Percentiles rank a stretch among this genome's conserved stretches.
Conservation (phyloP, 2,329 filamentous ascomycete genomes). For the Monilinia fructicola region DNA sequence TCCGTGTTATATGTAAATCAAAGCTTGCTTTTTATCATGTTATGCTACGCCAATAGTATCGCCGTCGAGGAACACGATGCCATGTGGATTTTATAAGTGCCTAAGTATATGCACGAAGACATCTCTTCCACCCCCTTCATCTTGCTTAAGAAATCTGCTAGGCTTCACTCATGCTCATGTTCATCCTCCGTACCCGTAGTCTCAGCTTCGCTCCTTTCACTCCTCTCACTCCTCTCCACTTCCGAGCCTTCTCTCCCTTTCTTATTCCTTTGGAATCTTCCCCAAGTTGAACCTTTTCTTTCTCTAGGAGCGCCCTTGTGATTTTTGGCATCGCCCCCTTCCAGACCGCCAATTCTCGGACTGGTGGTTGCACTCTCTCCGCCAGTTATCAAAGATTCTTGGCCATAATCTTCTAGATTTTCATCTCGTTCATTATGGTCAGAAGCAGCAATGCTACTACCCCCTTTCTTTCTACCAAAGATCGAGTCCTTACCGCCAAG, state of each 20-base stretch:
- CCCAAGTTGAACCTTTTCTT: slow-evolving; percentile 38
- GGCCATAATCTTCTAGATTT: slow-evolving; percentile 54
- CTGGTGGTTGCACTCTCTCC: slow-evolving; percentile 46
- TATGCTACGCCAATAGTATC: neutral
- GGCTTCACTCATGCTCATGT: neutral
- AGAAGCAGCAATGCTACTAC: slow-evolving; percentile 53
- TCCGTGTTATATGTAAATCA: neutral
- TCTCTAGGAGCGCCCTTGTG: slow-evolving; percentile 41
- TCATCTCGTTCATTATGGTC: slow-evolving; percentile 59
- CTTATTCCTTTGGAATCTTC: slow-evolving; percentile 34
- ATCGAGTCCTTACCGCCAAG: slow-evolving; percentile 54
- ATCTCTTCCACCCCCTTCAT: neutral
- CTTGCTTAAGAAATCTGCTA: neutral
- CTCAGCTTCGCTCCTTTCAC: slow-evolving; percentile 39
- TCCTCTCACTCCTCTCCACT: slow-evolving; percentile 35
- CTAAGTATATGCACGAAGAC: neutral
- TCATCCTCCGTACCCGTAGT: slow-evolving; percentile 38
- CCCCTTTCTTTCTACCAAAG: slow-evolving; percentile 55
- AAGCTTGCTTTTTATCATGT: slow-evolving; percentile 4
- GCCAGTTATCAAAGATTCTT: slow-evolving; percentile 44
- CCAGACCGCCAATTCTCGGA: slow-evolving; percentile 54
- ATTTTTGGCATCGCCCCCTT: slow-evolving; percentile 45
- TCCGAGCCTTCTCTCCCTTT: slow-evolving; percentile 39
- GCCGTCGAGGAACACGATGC: neutral
- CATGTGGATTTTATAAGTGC: neutral